Base-by-base conservation (phyloP, 2,329 filamentous ascomycete genomes). In the Fusarium caatingaense region DNA sequence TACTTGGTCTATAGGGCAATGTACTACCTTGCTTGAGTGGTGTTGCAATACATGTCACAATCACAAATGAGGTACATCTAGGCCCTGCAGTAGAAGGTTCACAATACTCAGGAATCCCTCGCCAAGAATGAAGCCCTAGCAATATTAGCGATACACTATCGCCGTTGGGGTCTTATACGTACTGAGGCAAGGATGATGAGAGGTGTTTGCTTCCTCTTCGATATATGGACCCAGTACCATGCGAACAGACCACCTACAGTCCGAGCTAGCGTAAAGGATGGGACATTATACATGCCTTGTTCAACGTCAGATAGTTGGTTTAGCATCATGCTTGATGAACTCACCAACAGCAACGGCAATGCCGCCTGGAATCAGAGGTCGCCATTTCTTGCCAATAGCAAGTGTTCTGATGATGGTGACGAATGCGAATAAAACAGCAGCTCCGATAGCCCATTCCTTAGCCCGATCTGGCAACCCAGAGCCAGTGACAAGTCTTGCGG, bases 251-350 rank as follows among this genome's bases (percentile, higher is more conserved):
- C 96, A 5, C 96, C 96, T 12, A 93, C 88, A 0, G 93, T 92
- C 66, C 96, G 85, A 1, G 96, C 94, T 40, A 99, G 83, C 0
- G 96, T 99, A 77, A 99, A 99, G 0, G 93, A 97, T 0, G 96
- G 96, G 1, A 95, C 93, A 75, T 98, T 99, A 81, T 98, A 99
- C 89, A 99, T 99, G 50, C 96, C 92, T 91, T 59, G 32, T 49
- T 48, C 28, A 44, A 42, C 48, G 49, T 76, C 57, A 75, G 41
- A 41, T 37, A 54, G 27, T 40, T 45, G 12, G 13, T n/a, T 20
- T 18, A 8, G 28, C 13, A 12, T 48, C 27, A 34, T 18, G 27
- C 11, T 25, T 28, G 28, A 25, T 49, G 34, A 18, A 72, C 78
- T 79, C 80, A 91, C 91, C 94, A 74, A 98, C 93, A 41, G 96